Evolutionary conservation across 148 eudicot genomes (phyloP).

Genomic region (Bassia scoparia): DNA sequence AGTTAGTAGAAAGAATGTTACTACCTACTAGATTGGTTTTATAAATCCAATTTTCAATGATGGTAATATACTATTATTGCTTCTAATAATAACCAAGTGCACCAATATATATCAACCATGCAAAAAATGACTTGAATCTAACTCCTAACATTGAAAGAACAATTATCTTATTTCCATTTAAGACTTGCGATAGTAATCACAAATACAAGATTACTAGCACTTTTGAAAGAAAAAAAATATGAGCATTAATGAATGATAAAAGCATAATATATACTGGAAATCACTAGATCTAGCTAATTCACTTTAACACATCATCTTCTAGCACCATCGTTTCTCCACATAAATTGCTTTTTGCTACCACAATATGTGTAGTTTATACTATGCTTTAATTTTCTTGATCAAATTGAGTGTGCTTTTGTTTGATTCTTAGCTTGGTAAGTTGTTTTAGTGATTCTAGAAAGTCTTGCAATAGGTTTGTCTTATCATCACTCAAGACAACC

Average conservation of each 20-base stretch:
- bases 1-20: not conserved
- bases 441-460: too few relatives aligned
- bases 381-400: not conserved
- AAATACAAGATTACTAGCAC: not conserved
- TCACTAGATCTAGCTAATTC: not conserved
- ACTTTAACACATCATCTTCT: not conserved
- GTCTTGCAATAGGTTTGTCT: too few relatives aligned
- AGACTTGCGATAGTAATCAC: not conserved
- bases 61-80: not conserved
- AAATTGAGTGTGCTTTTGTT: too few relatives aligned
- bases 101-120: not conserved
- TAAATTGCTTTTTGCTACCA: not conserved
- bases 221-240: not conserved
- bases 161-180: not conserved
- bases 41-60: not conserved
- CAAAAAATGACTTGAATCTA: not conserved
- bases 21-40: not conserved
- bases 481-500: too few relatives aligned
- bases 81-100: not conserved
- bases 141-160: not conserved
- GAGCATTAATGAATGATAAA: not conserved
- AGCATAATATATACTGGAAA: not conserved
- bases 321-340: slow-evolving; percentile 1
- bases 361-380: too few relatives aligned
- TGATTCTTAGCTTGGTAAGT: too few relatives aligned